A percentile compares a stretch with the other conserved stretches of the same genome.
phyloP scores from a whole-genome alignment of 208 protist species.

The Histomonas meleagridis region DNA sequence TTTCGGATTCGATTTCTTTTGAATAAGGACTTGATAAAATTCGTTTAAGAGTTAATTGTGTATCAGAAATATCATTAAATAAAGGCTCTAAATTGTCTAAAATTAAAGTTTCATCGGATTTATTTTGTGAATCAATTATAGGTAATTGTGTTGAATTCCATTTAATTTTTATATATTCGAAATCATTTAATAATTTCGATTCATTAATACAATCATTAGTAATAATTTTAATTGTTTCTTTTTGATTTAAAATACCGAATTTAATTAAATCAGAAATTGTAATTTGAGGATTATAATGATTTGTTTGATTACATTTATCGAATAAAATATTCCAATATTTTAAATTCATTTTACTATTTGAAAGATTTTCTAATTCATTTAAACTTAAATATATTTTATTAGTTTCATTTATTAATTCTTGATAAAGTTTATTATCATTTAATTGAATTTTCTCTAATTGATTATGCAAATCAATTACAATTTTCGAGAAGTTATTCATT shows the following conservation, averaged over 20 bases:
- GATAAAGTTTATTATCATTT: not conserved
- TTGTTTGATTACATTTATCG: not conserved
- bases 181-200: not conserved
- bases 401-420: not conserved
- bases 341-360: not conserved
- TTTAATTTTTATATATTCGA: not conserved
- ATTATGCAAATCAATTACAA: not conserved
- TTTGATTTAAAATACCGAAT: not conserved
- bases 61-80: not conserved
- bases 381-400: not conserved
- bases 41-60: not conserved
- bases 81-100: not conserved
- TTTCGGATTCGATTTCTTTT: not conserved
- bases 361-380: not conserved
- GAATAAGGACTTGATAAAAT: not conserved
- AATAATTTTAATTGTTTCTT: conserved; percentile 12
- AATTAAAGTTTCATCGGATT: not conserved
- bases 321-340: not conserved
- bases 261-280: not conserved
- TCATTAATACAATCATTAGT: not conserved
- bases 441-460: not conserved
- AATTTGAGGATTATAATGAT: not conserved
- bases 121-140: not conserved
- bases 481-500: not conserved
- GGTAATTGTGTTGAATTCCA: not conserved